Evolutionary conservation across 306 rosid species (phyloP), one percentile per base, ranked within the genome.

Genomic region (Vigna nakashimae): DNA sequence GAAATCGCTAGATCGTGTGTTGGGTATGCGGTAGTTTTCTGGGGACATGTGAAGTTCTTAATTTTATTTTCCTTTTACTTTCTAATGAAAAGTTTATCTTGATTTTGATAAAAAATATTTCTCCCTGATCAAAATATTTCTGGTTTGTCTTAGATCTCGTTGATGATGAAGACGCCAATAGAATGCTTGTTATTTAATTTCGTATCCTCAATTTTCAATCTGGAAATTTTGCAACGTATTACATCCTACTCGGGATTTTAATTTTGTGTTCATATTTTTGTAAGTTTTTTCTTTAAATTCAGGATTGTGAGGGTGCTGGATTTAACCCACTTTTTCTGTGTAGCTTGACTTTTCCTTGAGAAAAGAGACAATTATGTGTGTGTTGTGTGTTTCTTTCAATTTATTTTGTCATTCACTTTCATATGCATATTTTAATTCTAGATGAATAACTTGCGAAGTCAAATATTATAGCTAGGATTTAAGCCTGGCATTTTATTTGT

Each of bases 1-100:
- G 45, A 81, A 75, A 79, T 75, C 65, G 77, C 58, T 84, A 86
- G 88, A 88, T 88, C 89, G 34, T 34, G 26, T 16, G 78, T 71
- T 79, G 60, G 48, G 62, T 38, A 38, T 79, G 50, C 42, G 56
- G 51, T 51, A 65, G 38, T 76, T 59, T 80, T 71, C 24, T 42
- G 49, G 38, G 51, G 74, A 26, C 48, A 40, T 76, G 57, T 66
- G 20, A 78, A 78, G 59, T 42, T 77, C 64, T 10, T 53, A 9
- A 63, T 7, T 36, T 66, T 15, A 0, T 58, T 30, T 18, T 51
- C 10, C 22, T 75, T 49, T 36, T 32, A 11, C 0, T 12, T 53
- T 50, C 16, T 0, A 0, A 57, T 51, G 10, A 38, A n/a, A 30
- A 36, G 49, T 2, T 7, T 34, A 42, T 71, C 65, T 26, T 77